Base-by-base conservation (phyloP, 1,284 basidiomycete species). In the Cutaneotrichosporon mucoides region DNA sequence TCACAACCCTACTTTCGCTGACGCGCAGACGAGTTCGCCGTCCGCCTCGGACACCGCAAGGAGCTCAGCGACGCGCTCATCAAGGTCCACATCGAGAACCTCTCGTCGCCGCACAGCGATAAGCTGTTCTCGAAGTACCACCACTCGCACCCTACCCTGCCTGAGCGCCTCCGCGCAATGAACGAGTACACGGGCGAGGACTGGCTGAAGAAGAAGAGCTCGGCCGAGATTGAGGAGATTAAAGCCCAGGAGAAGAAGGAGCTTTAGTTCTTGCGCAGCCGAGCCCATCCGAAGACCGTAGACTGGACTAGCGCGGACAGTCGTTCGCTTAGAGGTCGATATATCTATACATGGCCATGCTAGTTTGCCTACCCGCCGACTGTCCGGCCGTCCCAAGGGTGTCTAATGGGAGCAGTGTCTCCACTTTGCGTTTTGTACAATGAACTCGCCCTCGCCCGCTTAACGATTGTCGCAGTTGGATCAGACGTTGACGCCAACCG, bases 91-190 rank as follows among this genome's bases (percentile, higher is more conserved):
- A 86, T 90, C 56, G 88, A 94, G 81, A 95, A 97, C 74, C 76
- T 95, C 65, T 88, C 88, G 46, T 92, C 90, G 3, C 88, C 93
- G 48, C 91, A 91, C 86, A 89, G 89, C 33, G 91, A 94, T 76
- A 89, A 88, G 88, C 76, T 93, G 84, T 93, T 92, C 79, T 93
- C 90, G 55, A 89, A 90, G 37, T 94, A 92, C 71, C 90, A 94
- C 73, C 90, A 94, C 78, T 92, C 89, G 53, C 92, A 96, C 76
- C 92, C 92, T 2, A 95, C 91, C 1, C 77, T 96, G 61, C 88
- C 88, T 47, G 92, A 96, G 79, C 82, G 92, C 15, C 80, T 95
- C 67, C 86, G 84, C 67, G 90, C 86, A 6, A 82, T 95, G 58
- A 89, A 93, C 62, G 76, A 78, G 42, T 84, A 59, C 57, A 35